These are phyloP conservation scores for Liquidambar formosana DNA, from an alignment of 164 flowering plant genomes.

Conservation along the genomic window DNA sequence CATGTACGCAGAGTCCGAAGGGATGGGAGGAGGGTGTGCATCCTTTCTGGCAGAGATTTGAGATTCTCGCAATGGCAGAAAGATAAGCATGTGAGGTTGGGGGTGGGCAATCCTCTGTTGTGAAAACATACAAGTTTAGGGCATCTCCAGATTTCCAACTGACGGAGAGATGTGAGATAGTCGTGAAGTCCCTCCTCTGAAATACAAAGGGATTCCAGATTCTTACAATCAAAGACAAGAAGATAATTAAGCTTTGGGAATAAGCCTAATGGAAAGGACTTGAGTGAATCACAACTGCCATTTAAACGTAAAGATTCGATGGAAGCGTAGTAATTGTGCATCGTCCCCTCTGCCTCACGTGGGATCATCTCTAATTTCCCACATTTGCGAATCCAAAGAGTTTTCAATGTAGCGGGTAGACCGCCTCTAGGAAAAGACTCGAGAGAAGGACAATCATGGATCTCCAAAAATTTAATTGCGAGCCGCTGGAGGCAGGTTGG, in stretches of 20 bases:
- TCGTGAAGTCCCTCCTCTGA: neutral
- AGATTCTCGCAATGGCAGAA: conserved; percentile 19
- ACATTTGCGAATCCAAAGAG: neutral
- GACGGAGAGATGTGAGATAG: neutral
- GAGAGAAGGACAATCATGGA: no score
- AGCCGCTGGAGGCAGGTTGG: no score
- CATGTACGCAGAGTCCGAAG: conserved; percentile 2
- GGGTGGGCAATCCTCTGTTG: no score
- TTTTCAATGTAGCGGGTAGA: no score
- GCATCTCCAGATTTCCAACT: neutral
- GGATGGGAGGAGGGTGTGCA: conserved; percentile 15
- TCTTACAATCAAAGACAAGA: neutral
- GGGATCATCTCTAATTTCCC: neutral
- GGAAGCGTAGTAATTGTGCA: neutral
- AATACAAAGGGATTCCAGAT: neutral
- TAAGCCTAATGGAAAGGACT: conserved; percentile 7
- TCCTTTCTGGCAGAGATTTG: conserved; percentile 17
- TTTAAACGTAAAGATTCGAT: neutral
- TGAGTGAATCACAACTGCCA: no score
- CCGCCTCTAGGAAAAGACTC: no score
- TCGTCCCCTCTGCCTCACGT: no score
- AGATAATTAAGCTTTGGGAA: conserved; percentile 7
- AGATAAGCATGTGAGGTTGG: conserved; percentile 3
- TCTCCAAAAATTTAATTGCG: no score
- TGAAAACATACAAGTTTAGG: conserved; percentile 1